These are phyloP conservation scores for Blastomyces silverae DNA, from an alignment of 2,329 filamentous ascomycete genomes.

Conservation along the genomic window DNA sequence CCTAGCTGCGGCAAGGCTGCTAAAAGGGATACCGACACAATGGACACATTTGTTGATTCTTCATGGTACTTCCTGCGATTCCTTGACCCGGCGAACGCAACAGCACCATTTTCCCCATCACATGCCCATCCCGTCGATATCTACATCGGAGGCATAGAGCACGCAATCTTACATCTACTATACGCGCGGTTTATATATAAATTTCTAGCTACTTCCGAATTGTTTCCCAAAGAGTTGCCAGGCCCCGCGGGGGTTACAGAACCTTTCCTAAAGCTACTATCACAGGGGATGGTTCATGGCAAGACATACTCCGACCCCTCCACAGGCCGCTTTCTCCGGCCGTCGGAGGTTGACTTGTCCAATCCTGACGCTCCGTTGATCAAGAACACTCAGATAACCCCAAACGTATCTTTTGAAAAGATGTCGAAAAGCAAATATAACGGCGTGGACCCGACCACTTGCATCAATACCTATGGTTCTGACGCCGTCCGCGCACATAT, in stretches of 20 bases:
- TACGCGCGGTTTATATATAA: slow-evolving; percentile 90
- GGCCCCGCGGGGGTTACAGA: slow-evolving; percentile 47
- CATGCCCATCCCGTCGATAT: slow-evolving; percentile 66
- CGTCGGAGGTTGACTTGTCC: slow-evolving; percentile 63
- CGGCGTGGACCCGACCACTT: slow-evolving; percentile 70
- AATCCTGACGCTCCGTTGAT: slow-evolving; percentile 54
- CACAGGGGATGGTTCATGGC: slow-evolving; percentile 90
- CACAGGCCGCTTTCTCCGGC: slow-evolving; percentile 69
- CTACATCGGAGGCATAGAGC: slow-evolving; percentile 86
- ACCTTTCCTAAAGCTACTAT: slow-evolving; percentile 74
- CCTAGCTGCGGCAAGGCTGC: slow-evolving; percentile 63
- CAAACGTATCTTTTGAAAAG: slow-evolving; percentile 69
- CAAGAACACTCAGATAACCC: slow-evolving; percentile 52
- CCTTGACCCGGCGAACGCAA: slow-evolving; percentile 59
- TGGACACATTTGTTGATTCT: slow-evolving; percentile 94
- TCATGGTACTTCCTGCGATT: slow-evolving; percentile 76
- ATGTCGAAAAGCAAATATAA: slow-evolving; percentile 97
- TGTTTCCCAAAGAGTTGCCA: slow-evolving; percentile 31
- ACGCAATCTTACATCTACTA: slow-evolving; percentile 81
- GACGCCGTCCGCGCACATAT: slow-evolving; percentile 82
- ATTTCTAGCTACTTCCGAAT: slow-evolving; percentile 56
- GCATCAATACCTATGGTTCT: slow-evolving; percentile 68
- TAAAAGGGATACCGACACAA: slow-evolving; percentile 81
- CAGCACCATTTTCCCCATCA: slow-evolving; percentile 55
- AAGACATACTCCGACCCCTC: slow-evolving; percentile 70